These are phyloP conservation scores for Pseudonectria buxi DNA, from an alignment of 2,329 filamentous ascomycete genomes.

Conservation along the genomic window DNA sequence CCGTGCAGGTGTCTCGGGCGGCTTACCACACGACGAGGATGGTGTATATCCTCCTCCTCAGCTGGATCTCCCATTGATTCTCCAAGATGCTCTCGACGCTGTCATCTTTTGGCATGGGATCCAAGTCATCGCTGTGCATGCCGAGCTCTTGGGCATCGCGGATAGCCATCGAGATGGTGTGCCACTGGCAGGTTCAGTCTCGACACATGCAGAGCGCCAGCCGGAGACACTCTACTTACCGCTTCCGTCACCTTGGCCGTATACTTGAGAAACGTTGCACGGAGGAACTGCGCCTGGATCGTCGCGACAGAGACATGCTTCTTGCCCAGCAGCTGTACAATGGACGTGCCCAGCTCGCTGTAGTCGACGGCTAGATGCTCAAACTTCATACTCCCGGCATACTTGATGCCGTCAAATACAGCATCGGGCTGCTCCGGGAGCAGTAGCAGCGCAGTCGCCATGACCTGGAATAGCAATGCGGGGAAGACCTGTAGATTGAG, in stretches of 20 bases:
- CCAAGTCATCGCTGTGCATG: constrained; percentile 46
- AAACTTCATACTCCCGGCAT: constrained; percentile 52
- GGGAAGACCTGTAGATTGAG: constrained; percentile 51
- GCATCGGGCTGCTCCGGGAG: constrained; percentile 41
- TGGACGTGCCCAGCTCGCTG: constrained; percentile 49
- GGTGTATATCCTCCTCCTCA: constrained; percentile 50
- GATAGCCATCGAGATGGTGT: constrained; percentile 49
- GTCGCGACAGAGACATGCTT: constrained; percentile 48
- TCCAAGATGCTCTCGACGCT: constrained; percentile 44
- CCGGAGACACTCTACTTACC: too few species aligned
- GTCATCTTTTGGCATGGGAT: constrained; percentile 41
- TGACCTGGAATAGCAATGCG: constrained; percentile 52
- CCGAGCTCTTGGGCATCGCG: constrained; percentile 58
- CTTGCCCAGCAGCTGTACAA: constrained; percentile 51
- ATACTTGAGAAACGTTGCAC: constrained; percentile 52
- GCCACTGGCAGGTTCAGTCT: constrained; percentile 36
- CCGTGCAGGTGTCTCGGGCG: background rate
- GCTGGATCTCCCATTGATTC: constrained; percentile 53
- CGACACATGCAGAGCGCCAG: too few species aligned
- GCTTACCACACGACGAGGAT: constrained; percentile 38
- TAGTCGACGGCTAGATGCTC: constrained; percentile 55
- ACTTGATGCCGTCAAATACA: constrained; percentile 50
- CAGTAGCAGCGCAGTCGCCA: constrained; percentile 48
- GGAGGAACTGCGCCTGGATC: constrained; percentile 51
- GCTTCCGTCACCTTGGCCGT: constrained; percentile 52